phyloP scores from a whole-genome alignment of 306 rosid species.

The Corylus heterophylla region DNA sequence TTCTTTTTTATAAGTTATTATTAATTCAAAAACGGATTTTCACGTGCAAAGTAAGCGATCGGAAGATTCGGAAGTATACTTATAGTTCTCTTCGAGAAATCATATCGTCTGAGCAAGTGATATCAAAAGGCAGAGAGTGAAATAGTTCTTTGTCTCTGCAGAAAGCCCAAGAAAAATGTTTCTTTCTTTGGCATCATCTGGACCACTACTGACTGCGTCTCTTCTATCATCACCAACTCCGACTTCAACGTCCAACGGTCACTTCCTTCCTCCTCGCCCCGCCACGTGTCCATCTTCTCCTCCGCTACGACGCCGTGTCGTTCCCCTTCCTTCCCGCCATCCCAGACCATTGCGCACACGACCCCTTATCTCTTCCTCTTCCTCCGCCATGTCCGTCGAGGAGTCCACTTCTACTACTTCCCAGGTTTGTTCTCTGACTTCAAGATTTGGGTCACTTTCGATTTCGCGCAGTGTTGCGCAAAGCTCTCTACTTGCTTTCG shows the following conservation, averaged over 20 bases:
- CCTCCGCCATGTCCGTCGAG: slow-evolving; percentile 31
- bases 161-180: slow-evolving; percentile 35
- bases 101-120: no score
- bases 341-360: slow-evolving; percentile 8
- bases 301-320: slow-evolving; percentile 23
- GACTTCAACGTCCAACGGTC: slow-evolving; percentile 17
- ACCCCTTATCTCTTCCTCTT: slow-evolving; percentile 33
- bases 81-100: no score
- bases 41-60: no score
- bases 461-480: background rate
- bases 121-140: no score
- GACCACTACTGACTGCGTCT: background rate
- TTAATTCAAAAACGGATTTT: no score
- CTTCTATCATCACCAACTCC: slow-evolving; percentile 21
- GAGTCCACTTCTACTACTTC: slow-evolving; percentile 42
- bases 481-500: background rate
- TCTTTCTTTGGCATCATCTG: slow-evolving; percentile 19
- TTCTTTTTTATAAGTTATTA: no score
- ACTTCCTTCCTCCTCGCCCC: slow-evolving; percentile 28
- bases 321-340: background rate
- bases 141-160: no score
- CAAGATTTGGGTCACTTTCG: background rate
- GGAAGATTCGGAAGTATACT: no score
- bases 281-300: slow-evolving; percentile 29
- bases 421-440: slow-evolving; percentile 49